These are phyloP conservation scores for Cucurbita maxima DNA, from an alignment of 306 rosid genomes.

Conservation along the genomic window DNA sequence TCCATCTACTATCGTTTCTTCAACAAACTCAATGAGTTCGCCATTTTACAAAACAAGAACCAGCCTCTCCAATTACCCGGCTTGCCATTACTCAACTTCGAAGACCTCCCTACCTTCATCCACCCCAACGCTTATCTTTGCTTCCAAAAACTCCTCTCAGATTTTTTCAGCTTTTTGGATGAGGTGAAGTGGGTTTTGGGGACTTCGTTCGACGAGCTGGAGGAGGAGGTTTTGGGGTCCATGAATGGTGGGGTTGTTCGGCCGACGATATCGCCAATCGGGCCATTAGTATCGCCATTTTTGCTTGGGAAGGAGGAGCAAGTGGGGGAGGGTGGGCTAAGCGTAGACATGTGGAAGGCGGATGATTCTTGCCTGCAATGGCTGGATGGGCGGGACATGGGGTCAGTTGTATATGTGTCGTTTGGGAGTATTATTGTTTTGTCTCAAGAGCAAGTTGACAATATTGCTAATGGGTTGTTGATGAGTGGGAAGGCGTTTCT, in stretches of 20 bases:
- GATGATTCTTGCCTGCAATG: constrained; percentile 33
- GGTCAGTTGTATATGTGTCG: constrained; percentile 34
- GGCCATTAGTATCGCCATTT: constrained; percentile 41
- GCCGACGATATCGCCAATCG: constrained; percentile 17
- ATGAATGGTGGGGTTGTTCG: constrained; percentile 1
- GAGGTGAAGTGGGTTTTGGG: constrained; percentile 43
- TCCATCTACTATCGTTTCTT: constrained; percentile 31
- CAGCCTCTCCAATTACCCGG: constrained; percentile 26
- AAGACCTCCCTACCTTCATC: constrained; percentile 33
- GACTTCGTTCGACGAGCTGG: constrained; percentile 32
- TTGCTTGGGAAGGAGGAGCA: constrained; percentile 22
- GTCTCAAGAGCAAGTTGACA: constrained; percentile 22
- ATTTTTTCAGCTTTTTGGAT: neutral
- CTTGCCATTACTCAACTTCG: constrained; percentile 20
- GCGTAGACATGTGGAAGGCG: constrained; percentile 33
- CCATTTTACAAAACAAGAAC: constrained; percentile 12
- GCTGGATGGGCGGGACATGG: constrained; percentile 17
- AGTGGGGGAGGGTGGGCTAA: constrained; percentile 8
- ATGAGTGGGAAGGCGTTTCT: constrained; percentile 30
- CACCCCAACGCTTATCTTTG: constrained; percentile 22
- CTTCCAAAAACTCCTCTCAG: neutral
- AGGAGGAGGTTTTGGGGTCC: constrained; percentile 27
- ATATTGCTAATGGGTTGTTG: constrained; percentile 26
- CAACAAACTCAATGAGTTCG: constrained; percentile 6
- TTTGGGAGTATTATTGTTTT: constrained; percentile 38